Evolutionary conservation across 495 filamentous ascomycete genomes (phyloP).

Genomic region (Xylaria longipes): DNA sequence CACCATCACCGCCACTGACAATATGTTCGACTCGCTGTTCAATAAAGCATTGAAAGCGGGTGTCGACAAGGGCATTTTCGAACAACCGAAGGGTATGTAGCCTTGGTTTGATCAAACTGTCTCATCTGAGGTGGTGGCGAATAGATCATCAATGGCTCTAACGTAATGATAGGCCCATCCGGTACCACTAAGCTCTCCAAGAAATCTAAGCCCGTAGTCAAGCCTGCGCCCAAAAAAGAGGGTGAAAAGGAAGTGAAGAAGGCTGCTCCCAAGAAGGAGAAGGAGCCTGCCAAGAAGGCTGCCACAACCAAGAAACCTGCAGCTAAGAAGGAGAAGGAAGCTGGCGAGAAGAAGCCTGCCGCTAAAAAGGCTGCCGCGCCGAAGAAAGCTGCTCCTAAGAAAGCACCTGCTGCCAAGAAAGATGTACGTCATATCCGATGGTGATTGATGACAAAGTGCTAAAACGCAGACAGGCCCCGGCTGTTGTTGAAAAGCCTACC

Average conservation of each 20-base stretch:
- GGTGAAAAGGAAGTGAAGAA: conserved; percentile 54
- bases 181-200: conserved; percentile 96
- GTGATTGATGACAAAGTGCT: neutral
- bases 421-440: conserved; percentile 41
- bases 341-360: conserved; percentile 51
- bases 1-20: conserved; percentile 73
- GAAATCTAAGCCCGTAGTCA: conserved; percentile 64
- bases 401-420: conserved; percentile 54
- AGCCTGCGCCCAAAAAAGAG: conserved; percentile 57
- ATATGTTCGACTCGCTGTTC: conserved; percentile 87
- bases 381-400: conserved; percentile 64
- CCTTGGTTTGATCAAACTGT: neutral
- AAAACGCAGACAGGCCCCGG: conserved; percentile 48
- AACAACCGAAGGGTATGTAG: conserved; percentile 89
- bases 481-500: conserved; percentile 76
- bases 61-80: conserved; percentile 88
- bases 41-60: conserved; percentile 90
- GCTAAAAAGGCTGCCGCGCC: conserved; percentile 59
- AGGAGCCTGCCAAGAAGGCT: conserved; percentile 52
- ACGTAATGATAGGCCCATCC: conserved; percentile 70
- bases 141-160: conserved; percentile 8
- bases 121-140: neutral
- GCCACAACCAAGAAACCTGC: conserved; percentile 51
- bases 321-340: conserved; percentile 62
- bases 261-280: conserved; percentile 49